phyloP scores from a whole-genome alignment of 2,329 filamentous ascomycete species.

The Trichoderma aggressivum region DNA sequence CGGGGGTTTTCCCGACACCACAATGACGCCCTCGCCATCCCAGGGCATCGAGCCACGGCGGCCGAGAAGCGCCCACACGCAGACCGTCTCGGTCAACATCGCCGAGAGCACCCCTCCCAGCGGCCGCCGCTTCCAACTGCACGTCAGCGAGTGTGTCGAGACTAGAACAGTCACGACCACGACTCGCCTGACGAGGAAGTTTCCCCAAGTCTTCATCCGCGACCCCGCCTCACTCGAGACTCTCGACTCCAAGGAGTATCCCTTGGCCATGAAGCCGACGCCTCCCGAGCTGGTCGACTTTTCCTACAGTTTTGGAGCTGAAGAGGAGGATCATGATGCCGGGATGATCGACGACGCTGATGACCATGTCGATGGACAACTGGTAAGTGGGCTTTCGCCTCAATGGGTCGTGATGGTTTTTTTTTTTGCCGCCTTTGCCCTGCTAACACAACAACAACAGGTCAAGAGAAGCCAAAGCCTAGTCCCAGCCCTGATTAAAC shows the following conservation, averaged over 20 bases:
- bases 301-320: conserved; percentile 56
- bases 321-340: conserved; percentile 27
- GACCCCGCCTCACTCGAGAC: conserved; percentile 66
- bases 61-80: conserved; percentile 35
- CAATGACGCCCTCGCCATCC: conserved; percentile 39
- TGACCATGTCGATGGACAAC: conserved; percentile 16
- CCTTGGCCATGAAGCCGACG: conserved; percentile 77
- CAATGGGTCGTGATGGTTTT: not conserved
- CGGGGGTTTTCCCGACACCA: conserved; percentile 17
- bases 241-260: conserved; percentile 86
- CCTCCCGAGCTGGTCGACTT: conserved; percentile 76
- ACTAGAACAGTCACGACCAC: conserved; percentile 81
- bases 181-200: conserved; percentile 79
- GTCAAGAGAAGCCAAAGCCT: conserved; percentile 23
- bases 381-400: conserved; percentile 23
- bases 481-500: conserved; percentile 27
- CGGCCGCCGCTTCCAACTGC: conserved; percentile 48
- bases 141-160: conserved; percentile 63
- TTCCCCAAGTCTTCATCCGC: conserved; percentile 78
- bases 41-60: conserved; percentile 39
- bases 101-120: conserved; percentile 39
- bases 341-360: conserved; percentile 25
- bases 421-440: not conserved
- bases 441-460: conserved; percentile 20
- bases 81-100: conserved; percentile 48